Evolutionary conservation across 2,329 filamentous ascomycete genomes (phyloP), one percentile per base, ranked within the genome.

Genomic region (Cladophialophora bantiana): DNA sequence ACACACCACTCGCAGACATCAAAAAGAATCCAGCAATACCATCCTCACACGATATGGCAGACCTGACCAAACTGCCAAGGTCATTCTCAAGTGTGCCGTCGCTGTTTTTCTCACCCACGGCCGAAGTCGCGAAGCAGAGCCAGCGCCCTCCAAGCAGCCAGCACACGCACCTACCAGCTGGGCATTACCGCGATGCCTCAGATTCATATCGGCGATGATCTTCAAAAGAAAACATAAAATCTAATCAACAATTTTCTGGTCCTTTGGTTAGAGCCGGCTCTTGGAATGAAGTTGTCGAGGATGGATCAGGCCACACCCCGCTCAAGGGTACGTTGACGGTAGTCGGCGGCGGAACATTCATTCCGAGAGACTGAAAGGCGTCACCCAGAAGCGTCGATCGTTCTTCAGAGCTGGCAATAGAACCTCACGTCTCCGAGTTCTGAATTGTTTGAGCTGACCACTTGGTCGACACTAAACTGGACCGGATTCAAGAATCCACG

Each of bases 51-150:
- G 60, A 71, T 73, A 72, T 75, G 75, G 70, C 77, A 72, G 68
- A 72, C 66, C 60, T 71, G 66, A 70, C 67, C 42, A 70, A 72
- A 63, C 50, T 72, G 18, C 70, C 70, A 7, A 67, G 59, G 38
- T 68, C 65, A 7, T 73, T 72, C 42, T 70, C 69, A 13, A 70
- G 65, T 55, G 71, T 71, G n/a, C 71, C 72, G 42, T 92, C 90
- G 69, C 84, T 98, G 15, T 99, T 99, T 86, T 99, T 97, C 83
- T 97, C 93, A 7, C 95, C 95, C 0, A 98, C 95, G 0, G 94
- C 94, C 1, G 71, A 72, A 62, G 71, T 71, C 4, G 71, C 71
- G 13, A 70, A 68, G 42, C 68, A 73, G 34, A 64, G 63, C 38
- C 68, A 70, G 56, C 60, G 70, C 36, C 67, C 66, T 38, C 59